phyloP scores from a whole-genome alignment of 2,329 filamentous ascomycete genomes.

The Aspergillus neotritici region DNA sequence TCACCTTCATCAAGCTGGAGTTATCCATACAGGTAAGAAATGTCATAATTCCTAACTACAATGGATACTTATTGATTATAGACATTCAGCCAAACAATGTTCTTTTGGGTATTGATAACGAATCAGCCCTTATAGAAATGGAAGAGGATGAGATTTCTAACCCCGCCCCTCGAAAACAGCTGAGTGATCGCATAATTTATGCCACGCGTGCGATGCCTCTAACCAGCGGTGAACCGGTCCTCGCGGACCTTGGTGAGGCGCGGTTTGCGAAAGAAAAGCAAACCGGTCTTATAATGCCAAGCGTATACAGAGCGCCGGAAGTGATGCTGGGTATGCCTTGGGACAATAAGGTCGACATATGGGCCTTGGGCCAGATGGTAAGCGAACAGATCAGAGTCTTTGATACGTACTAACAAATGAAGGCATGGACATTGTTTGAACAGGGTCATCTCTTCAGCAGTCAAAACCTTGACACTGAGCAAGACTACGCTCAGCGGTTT shows the following conservation, averaged over 20 bases:
- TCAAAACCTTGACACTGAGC: conserved; percentile 25
- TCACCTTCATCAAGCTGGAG: conserved; percentile 81
- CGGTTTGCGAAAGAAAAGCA: conserved; percentile 32
- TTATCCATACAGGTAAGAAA: conserved; percentile 21
- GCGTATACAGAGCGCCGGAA: conserved; percentile 25
- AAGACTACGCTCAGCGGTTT: conserved; percentile 36
- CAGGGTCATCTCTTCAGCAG: conserved; percentile 36
- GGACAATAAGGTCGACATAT: conserved; percentile 44
- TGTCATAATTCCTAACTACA: neutral
- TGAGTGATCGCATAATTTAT: conserved; percentile 37
- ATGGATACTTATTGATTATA: conserved; percentile 6
- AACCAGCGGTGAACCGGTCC: conserved; percentile 28
- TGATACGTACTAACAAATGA: conserved; percentile 3
- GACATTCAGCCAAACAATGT: conserved; percentile 41
- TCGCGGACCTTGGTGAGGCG: conserved; percentile 46
- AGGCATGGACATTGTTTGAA: conserved; percentile 42
- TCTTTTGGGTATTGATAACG: conserved; percentile 33
- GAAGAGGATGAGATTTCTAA: conserved; percentile 33
- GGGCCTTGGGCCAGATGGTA: conserved; percentile 45
- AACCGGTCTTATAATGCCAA: conserved; percentile 14
- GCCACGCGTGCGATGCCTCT: conserved; percentile 32
- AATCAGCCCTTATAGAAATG: conserved; percentile 30
- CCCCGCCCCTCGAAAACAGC: conserved; percentile 38
- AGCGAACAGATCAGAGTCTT: conserved; percentile 10
- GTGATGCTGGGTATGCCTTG: conserved; percentile 41